Conservation (phyloP, 495 filamentous ascomycete species). For the Evernia prunastri region DNA sequence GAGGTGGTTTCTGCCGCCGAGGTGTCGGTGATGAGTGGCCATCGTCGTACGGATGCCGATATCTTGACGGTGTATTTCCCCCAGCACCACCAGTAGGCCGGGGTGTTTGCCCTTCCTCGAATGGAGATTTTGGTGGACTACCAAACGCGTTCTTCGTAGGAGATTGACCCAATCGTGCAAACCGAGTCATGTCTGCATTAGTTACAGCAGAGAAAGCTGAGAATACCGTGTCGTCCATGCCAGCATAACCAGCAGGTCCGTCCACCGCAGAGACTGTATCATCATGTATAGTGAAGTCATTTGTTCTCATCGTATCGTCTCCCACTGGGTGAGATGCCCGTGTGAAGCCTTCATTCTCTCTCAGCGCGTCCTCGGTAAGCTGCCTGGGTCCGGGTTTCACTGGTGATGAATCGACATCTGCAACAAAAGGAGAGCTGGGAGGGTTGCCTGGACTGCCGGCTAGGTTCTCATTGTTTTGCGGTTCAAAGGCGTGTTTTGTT, state of each 20-base stretch:
- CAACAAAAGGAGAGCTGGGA: slow-evolving; percentile 34
- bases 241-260: slow-evolving; percentile 21
- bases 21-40: slow-evolving; percentile 56
- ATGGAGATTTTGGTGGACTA: slow-evolving; percentile 32
- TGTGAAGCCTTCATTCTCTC: slow-evolving; percentile 34
- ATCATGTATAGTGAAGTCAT: slow-evolving; percentile 26
- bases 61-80: slow-evolving; percentile 23
- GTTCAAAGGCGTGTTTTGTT: slow-evolving; percentile 5
- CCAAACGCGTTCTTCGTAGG: slow-evolving; percentile 42
- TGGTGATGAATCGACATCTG: slow-evolving; percentile 21
- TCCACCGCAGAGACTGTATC: slow-evolving; percentile 15
- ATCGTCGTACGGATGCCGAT: slow-evolving; percentile 15
- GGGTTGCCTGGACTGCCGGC: slow-evolving; percentile 20
- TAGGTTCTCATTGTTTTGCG: slow-evolving; percentile 22
- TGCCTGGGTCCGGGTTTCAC: slow-evolving; percentile 7
- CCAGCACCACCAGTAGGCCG: slow-evolving; percentile 31
- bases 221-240: slow-evolving; percentile 73
- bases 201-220: slow-evolving; percentile 83
- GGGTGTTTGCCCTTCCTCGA: slow-evolving; percentile 35
- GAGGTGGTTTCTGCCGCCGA: slow-evolving; percentile 31
- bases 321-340: slow-evolving; percentile 28
- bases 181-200: slow-evolving; percentile 69
- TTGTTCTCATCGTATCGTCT: slow-evolving; percentile 24
- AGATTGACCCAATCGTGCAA: slow-evolving; percentile 61
- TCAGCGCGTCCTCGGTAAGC: slow-evolving; percentile 28